Evolutionary conservation across 2,329 filamentous ascomycete species (phyloP).

Genomic region (Plenodomus lindquistii): DNA sequence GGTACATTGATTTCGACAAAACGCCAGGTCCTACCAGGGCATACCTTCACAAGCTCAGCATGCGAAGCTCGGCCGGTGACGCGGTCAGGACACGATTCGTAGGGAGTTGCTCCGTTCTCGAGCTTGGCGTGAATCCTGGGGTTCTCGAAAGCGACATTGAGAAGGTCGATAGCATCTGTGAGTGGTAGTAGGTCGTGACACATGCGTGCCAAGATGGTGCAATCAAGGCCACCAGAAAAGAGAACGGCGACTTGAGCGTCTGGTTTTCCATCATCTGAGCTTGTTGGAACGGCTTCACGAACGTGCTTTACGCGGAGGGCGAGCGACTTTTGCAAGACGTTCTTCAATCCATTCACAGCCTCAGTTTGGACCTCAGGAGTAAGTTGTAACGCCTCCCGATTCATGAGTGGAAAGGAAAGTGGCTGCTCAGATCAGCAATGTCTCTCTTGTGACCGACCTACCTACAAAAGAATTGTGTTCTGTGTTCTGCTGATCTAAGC

Average conservation of each 20-base stretch:
- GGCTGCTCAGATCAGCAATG: slow-evolving; percentile 36
- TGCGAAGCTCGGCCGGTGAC: slow-evolving; percentile 81
- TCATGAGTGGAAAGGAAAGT: slow-evolving; percentile 52
- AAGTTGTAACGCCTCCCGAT: slow-evolving; percentile 25
- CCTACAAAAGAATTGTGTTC: slow-evolving; percentile 36
- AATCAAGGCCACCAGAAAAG: slow-evolving; percentile 94
- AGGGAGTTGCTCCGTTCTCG: slow-evolving; percentile 52
- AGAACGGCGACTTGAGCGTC: slow-evolving; percentile 71
- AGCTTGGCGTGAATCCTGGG: slow-evolving; percentile 62
- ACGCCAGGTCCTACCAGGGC: slow-evolving; percentile 74
- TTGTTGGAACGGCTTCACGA: slow-evolving; percentile 21
- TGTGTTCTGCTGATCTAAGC: slow-evolving; percentile 9
- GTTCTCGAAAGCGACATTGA: slow-evolving; percentile 98
- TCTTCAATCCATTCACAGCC: slow-evolving; percentile 58
- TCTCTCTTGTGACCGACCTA: slow-evolving; percentile 20
- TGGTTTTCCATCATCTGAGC: neutral
- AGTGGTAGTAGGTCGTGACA: slow-evolving; percentile 74
- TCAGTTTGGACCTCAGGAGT: slow-evolving; percentile 26
- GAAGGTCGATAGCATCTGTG: slow-evolving; percentile 75
- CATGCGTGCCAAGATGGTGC: slow-evolving; percentile 81
- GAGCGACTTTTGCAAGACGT: slow-evolving; percentile 64
- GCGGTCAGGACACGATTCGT: slow-evolving; percentile 87
- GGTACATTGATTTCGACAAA: slow-evolving; percentile 86
- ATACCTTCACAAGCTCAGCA: slow-evolving; percentile 71
- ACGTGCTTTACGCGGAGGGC: slow-evolving; percentile 55